Percentiles rank a stretch among this genome's conserved stretches.
Evolutionary conservation across 148 eudicot genomes (phyloP).

Genomic region (Spergularia bocconei): DNA sequence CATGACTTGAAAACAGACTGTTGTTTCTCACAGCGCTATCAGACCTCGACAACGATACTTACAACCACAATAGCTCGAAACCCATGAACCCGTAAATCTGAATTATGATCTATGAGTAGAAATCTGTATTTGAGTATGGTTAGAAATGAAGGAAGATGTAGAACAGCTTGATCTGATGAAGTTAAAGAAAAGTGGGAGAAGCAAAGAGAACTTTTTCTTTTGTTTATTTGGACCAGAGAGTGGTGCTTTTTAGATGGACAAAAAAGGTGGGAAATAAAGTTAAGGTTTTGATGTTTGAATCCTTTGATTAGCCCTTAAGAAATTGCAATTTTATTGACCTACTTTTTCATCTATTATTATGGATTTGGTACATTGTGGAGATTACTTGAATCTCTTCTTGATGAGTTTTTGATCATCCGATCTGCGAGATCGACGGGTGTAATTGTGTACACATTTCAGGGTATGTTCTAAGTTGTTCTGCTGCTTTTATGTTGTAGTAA

Average conservation of each 20-base stretch:
- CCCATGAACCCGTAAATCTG: not conserved
- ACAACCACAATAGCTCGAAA: not conserved
- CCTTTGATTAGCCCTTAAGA: conserved; percentile 38
- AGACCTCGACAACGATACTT: not conserved
- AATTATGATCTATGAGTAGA: conserved; percentile 7
- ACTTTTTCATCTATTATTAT: conserved; percentile 12
- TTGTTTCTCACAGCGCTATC: not conserved
- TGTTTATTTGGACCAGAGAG: conserved; percentile 32
- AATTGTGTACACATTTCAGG: not conserved
- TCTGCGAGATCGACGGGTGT: conserved; percentile 10
- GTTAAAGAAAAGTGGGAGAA: conserved; percentile 25
- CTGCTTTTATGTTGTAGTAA: not conserved
- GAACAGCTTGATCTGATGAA: not conserved
- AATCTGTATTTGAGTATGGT: not conserved
- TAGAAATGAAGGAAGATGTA: conserved; percentile 20
- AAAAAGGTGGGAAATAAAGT: conserved; percentile 40
- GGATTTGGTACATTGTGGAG: conserved; percentile 10
- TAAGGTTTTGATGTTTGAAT: conserved; percentile 33
- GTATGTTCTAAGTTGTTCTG: conserved; percentile 27
- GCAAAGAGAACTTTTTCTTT: conserved; percentile 26
- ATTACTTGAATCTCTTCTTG: conserved; percentile 9
- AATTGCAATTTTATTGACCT: conserved; percentile 23
- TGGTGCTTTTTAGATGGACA: conserved; percentile 38
- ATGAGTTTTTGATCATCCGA: conserved; percentile 15
- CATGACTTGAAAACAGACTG: not conserved